These are phyloP conservation scores for Tubosaeta brunneosetosa DNA, from an alignment of 768 basidiomycete species.

Conservation along the genomic window DNA sequence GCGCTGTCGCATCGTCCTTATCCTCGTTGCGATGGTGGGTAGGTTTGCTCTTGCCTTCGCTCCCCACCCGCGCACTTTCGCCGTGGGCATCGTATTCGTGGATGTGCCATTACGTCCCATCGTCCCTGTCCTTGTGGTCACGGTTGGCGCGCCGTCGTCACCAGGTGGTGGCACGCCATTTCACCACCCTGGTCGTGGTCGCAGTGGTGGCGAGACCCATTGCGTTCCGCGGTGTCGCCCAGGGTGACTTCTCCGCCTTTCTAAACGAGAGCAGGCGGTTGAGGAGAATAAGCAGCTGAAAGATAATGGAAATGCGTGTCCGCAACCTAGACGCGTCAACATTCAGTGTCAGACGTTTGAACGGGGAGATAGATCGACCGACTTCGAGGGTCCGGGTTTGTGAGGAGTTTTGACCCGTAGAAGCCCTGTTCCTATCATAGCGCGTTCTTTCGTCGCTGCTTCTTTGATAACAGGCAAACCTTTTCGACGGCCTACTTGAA, in stretches of 20 bases:
- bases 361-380: slow-evolving; percentile 15
- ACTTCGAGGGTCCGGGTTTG: slow-evolving; percentile 87
- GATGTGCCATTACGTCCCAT: no score
- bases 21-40: no score
- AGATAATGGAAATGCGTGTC: slow-evolving; percentile 88
- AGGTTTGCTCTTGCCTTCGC: no score
- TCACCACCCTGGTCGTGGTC: no score
- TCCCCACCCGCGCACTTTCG: no score
- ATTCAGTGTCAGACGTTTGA: slow-evolving; percentile 2
- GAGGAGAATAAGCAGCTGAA: slow-evolving; percentile 78
- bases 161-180: no score
- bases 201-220: no score
- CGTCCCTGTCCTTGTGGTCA: no score
- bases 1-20: no score
- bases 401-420: slow-evolving; percentile 62
- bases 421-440: slow-evolving; percentile 71
- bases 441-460: slow-evolving; percentile 84
- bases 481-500: slow-evolving; percentile 70
- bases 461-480: slow-evolving; percentile 73
- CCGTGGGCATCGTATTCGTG: no score
- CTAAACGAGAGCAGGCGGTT: slow-evolving; percentile 74
- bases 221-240: slow-evolving; percentile 64
- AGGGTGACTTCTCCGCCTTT: slow-evolving; percentile 55
- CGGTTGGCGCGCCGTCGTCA: no score
- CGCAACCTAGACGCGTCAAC: slow-evolving; percentile 53